Conservation (phyloP, 1,284 basidiomycete genomes). For the Xerocomus cyaneibrunnescens region DNA sequence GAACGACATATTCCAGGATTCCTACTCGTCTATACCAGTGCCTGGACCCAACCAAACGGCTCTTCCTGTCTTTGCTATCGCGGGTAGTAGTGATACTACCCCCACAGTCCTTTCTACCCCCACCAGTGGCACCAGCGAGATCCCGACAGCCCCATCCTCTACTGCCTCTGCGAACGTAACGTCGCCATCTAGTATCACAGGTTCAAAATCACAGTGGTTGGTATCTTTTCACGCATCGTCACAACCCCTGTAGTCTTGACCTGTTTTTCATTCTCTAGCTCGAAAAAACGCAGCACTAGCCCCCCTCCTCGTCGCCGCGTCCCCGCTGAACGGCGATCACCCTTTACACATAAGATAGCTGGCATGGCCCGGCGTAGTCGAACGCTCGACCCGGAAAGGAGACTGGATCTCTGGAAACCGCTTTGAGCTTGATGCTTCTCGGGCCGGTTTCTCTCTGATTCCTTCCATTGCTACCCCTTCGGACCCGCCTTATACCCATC, state of each 20-base stretch:
- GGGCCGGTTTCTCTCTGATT: background rate
- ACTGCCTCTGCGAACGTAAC: background rate
- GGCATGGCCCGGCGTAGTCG: conserved; percentile 13
- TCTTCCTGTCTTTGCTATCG: conserved; percentile 15
- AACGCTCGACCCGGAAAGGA: background rate
- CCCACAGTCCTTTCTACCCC: background rate
- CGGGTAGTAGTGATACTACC: background rate
- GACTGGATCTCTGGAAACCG: conserved; percentile 7
- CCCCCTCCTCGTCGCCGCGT: conserved; percentile 10
- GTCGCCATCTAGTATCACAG: conserved; percentile 2
- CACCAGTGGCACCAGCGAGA: too few species aligned
- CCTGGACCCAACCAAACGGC: conserved; percentile 28
- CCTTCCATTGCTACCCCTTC: background rate
- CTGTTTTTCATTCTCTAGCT: background rate
- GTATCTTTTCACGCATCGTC: background rate
- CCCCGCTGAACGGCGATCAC: conserved; percentile 1
- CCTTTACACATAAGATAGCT: conserved; percentile 2
- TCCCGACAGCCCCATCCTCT: background rate
- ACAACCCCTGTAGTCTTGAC: background rate
- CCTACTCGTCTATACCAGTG: conserved; percentile 19
- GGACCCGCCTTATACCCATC: background rate
- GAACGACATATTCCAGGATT: conserved; percentile 46
- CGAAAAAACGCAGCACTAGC: background rate
- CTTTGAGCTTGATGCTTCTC: conserved; percentile 5
- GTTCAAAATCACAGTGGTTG: conserved; percentile 14